These are phyloP conservation scores for Cutaneotrichosporon sp. DNA, from an alignment of 1,284 basidiomycete species.

Conservation along the genomic window DNA sequence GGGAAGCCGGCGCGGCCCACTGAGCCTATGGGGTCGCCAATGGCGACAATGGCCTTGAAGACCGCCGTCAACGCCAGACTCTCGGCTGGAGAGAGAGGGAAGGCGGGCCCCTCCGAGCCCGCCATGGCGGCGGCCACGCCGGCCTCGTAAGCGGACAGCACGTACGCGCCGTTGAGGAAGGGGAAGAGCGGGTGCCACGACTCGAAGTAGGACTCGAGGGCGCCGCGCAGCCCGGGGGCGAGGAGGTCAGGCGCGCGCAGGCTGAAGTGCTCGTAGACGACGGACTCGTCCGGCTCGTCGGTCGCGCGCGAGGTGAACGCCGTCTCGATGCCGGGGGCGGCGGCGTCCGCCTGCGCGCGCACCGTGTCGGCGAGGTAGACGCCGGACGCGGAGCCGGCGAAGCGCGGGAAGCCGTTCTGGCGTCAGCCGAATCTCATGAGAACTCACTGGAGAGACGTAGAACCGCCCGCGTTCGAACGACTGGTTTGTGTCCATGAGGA, in stretches of 20 bases:
- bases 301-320: slow-evolving; percentile 27
- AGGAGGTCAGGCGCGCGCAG: slow-evolving; percentile 18
- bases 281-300: slow-evolving; percentile 16
- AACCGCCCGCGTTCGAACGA: slow-evolving; percentile 30
- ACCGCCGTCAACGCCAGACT: slow-evolving; percentile 23
- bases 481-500: slow-evolving; percentile 1
- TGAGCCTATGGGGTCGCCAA: slow-evolving; percentile 2
- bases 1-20: slow-evolving; percentile 1
- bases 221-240: slow-evolving; percentile 11
- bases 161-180: slow-evolving; percentile 29
- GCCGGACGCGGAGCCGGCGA: slow-evolving; percentile 31
- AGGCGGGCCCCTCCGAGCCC: slow-evolving; percentile 12
- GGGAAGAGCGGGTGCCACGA: slow-evolving; percentile 36
- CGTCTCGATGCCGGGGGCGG: slow-evolving; percentile 23
- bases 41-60: slow-evolving; percentile 20
- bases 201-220: slow-evolving; percentile 29
- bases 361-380: slow-evolving; percentile 31
- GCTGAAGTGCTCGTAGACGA: slow-evolving; percentile 12
- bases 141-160: slow-evolving; percentile 20
- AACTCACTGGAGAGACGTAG: slow-evolving; percentile 30
- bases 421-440: background rate
- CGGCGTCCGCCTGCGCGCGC: slow-evolving; percentile 2
- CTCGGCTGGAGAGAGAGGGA: slow-evolving; percentile 15
- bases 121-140: slow-evolving; percentile 13
- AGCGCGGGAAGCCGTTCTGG: slow-evolving; percentile 33